Evolutionary conservation across 345 rosid species (phyloP).

Genomic region (Ceriops tagal): DNA sequence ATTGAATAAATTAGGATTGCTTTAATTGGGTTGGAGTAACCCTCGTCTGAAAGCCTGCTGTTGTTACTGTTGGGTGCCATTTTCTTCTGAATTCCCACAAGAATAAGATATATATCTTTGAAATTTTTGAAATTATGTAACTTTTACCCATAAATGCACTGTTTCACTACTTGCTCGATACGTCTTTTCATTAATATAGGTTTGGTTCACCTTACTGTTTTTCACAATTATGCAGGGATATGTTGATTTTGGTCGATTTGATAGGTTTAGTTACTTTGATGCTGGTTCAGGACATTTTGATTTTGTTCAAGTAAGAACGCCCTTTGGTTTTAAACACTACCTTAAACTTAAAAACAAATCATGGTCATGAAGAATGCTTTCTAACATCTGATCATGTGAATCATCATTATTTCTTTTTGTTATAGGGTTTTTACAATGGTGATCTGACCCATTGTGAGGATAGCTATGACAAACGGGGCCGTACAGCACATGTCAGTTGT

Average conservation of each 20-base stretch:
- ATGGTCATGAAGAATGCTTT: neutral
- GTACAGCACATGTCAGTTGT: conserved; percentile 73
- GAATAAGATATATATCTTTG: neutral
- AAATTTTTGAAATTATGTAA: neutral
- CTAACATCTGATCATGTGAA: neutral
- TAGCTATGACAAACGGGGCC: conserved; percentile 85
- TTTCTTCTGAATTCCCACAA: too few relatives aligned
- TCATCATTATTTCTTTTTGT: conserved; percentile 14
- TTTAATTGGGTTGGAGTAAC: too few relatives aligned
- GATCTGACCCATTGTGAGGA: conserved; percentile 71
- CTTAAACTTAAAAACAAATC: conserved; percentile 5
- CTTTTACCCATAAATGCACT: neutral
- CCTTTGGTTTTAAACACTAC: neutral
- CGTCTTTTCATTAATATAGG: neutral
- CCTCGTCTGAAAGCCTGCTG: too few relatives aligned
- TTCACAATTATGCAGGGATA: conserved; percentile 63
- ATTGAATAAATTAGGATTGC: too few relatives aligned
- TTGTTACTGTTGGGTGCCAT: too few relatives aligned
- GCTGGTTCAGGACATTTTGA: conserved; percentile 55
- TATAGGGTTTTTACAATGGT: conserved; percentile 73
- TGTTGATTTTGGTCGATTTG: conserved; percentile 73
- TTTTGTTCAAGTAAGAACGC: conserved; percentile 64
- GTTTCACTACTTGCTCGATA: neutral
- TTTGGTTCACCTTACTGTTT: neutral
- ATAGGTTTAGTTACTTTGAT: conserved; percentile 56